Evolutionary conservation across 805 yeast genomes (phyloP).

Genomic region (Millerozyma miso): DNA sequence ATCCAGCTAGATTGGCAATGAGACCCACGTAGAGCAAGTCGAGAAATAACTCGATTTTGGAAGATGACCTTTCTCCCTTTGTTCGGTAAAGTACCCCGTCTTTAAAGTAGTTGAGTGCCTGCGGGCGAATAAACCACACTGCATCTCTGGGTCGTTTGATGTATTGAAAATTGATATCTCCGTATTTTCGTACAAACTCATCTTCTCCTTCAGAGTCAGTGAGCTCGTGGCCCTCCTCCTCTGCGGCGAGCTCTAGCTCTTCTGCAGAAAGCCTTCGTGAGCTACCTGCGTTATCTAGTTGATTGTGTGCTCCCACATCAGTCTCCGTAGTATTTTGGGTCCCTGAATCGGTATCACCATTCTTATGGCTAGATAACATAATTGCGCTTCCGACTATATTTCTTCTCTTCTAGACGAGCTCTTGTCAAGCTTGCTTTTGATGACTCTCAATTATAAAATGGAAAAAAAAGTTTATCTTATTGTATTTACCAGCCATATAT

Average conservation of each 20-base stretch:
- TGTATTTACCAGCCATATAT: too few relatives aligned
- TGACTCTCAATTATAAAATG: too few relatives aligned
- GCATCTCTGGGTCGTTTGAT: slow-evolving; percentile 39
- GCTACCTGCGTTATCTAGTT: too few relatives aligned
- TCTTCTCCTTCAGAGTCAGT: slow-evolving; percentile 33
- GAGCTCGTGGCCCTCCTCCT: slow-evolving; percentile 5
- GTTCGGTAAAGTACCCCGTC: slow-evolving; percentile 55
- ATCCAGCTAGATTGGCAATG: slow-evolving; percentile 53
- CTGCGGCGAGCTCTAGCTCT: neutral
- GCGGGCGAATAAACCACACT: slow-evolving; percentile 46
- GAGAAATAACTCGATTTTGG: slow-evolving; percentile 53
- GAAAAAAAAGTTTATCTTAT: too few relatives aligned
- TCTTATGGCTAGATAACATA: too few relatives aligned
- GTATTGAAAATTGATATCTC: slow-evolving; percentile 44
- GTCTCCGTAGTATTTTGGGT: too few relatives aligned
- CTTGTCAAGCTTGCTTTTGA: too few relatives aligned
- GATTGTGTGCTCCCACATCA: too few relatives aligned
- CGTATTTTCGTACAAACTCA: slow-evolving; percentile 46
- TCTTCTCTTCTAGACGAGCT: too few relatives aligned
- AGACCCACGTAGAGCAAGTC: slow-evolving; percentile 65
- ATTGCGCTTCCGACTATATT: too few relatives aligned
- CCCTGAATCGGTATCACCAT: too few relatives aligned
- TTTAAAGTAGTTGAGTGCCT: slow-evolving; percentile 58
- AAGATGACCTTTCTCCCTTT: slow-evolving; percentile 48
- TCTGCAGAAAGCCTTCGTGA: neutral